Conservation (phyloP, 176 grass and related monocot genomes). For the Oryza punctata region DNA sequence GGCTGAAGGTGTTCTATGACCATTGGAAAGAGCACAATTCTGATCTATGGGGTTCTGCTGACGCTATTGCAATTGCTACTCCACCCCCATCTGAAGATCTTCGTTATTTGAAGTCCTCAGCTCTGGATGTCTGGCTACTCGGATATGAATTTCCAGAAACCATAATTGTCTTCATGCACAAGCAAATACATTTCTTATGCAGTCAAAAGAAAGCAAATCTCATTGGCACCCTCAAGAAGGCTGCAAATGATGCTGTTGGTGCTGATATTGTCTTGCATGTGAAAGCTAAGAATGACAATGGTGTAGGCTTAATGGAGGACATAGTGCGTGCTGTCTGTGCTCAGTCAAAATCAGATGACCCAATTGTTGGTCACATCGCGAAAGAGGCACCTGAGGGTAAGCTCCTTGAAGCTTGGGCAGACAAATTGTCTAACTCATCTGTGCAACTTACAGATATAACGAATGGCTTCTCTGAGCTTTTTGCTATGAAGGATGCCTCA, state of each 20-base stretch:
- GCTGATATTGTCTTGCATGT: constrained; percentile 78
- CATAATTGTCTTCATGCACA: constrained; percentile 76
- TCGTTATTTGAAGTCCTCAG: constrained; percentile 79
- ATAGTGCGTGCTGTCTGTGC: constrained; percentile 55
- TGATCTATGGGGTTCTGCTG: constrained; percentile 67
- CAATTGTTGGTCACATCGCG: constrained; percentile 67
- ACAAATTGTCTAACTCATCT: constrained; percentile 56
- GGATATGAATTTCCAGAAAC: constrained; percentile 97
- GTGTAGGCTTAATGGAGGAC: constrained; percentile 67
- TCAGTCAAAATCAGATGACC: constrained; percentile 59
- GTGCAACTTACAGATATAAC: constrained; percentile 70
- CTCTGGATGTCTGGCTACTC: constrained; percentile 79
- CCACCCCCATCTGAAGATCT: constrained; percentile 85
- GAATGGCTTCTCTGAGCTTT: constrained; percentile 74
- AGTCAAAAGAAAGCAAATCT: constrained; percentile 82
- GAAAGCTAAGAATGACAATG: constrained; percentile 77
- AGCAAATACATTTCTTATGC: constrained; percentile 79
- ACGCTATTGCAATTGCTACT: constrained; percentile 75
- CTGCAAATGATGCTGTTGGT: constrained; percentile 72
- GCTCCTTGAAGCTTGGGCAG: constrained; percentile 79
- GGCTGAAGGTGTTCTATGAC: constrained; percentile 69
- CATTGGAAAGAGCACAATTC: constrained; percentile 62
- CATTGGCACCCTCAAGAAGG: constrained; percentile 64
- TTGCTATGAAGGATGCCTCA: constrained; percentile 49
- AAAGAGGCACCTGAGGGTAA: constrained; percentile 89